Evolutionary conservation across 1,139 yeast genomes (phyloP).

Genomic region (Candida sp.): DNA sequence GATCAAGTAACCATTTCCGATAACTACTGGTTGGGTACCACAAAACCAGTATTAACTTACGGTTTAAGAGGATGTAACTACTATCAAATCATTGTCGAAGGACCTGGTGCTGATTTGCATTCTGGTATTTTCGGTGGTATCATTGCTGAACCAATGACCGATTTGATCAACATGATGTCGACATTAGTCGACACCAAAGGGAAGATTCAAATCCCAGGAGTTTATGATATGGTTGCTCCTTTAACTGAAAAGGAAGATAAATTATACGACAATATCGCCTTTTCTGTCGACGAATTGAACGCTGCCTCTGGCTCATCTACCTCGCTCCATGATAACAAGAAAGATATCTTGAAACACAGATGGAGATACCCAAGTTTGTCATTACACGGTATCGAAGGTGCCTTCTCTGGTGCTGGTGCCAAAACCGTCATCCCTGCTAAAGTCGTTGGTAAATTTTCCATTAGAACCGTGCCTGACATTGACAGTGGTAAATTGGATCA

Average conservation of each 20-base stretch:
- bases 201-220: conserved; percentile 81
- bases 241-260: conserved; percentile 75
- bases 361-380: conserved; percentile 98
- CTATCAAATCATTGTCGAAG: conserved; percentile 76
- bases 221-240: conserved; percentile 93
- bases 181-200: conserved; percentile 80
- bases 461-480: conserved; percentile 95
- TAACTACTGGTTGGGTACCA: conserved; percentile 98
- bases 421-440: conserved; percentile 97
- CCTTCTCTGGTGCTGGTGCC: conserved; percentile 92
- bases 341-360: conserved; percentile 91
- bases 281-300: conserved; percentile 79
- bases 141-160: conserved; percentile 97
- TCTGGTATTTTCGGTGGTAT: conserved; percentile 98
- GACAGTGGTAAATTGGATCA: conserved; percentile 76
- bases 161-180: conserved; percentile 72
- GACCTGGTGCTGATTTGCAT: conserved; percentile 97
- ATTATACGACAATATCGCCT: conserved; percentile 83
- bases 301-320: conserved; percentile 88
- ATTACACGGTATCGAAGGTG: conserved; percentile 97
- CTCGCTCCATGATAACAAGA: conserved; percentile 70
- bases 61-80: conserved; percentile 97
- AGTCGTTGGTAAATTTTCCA: conserved; percentile 91
- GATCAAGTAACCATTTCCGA: conserved; percentile 96
- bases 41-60: conserved; percentile 93